A percentile compares a stretch with the other conserved stretches of the same genome.
phyloP scores from a whole-genome alignment of 192 early-diverging fungal genomes.

The Haplosporangium gracile region DNA sequence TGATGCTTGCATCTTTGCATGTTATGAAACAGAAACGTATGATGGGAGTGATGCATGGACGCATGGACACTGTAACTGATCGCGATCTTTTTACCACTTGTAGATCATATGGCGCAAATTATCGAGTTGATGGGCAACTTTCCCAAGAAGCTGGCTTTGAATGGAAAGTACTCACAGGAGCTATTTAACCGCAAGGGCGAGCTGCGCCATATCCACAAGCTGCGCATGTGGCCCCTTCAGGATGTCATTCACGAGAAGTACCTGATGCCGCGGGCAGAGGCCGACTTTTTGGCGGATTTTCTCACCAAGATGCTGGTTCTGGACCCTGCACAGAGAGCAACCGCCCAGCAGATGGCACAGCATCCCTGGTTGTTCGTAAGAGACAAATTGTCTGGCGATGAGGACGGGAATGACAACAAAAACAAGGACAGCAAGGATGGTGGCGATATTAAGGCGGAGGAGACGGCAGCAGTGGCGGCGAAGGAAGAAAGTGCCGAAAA shows the following conservation, averaged over 20 bases:
- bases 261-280: constrained; percentile 75
- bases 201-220: constrained; percentile 89
- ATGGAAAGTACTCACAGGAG: constrained; percentile 88
- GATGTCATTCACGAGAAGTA: constrained; percentile 95
- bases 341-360: constrained; percentile 69
- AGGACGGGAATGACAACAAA: background rate
- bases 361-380: constrained; percentile 69
- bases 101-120: constrained; percentile 98
- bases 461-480: background rate
- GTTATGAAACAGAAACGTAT: background rate
- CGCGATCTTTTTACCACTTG: background rate
- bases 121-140: constrained; percentile 94
- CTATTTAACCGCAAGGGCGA: constrained; percentile 93
- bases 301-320: constrained; percentile 86
- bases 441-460: background rate
- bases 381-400: constrained; percentile 7
- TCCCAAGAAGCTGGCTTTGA: constrained; percentile 83
- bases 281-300: constrained; percentile 87
- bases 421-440: background rate
- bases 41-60: background rate
- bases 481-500: background rate
- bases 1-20: background rate
- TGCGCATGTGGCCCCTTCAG: constrained; percentile 85
- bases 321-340: constrained; percentile 66
- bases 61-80: background rate